A percentile compares a stretch with the other conserved stretches of the same genome.
Conservation (phyloP, 441 rosid species). For the Syzygium syzygioides region DNA sequence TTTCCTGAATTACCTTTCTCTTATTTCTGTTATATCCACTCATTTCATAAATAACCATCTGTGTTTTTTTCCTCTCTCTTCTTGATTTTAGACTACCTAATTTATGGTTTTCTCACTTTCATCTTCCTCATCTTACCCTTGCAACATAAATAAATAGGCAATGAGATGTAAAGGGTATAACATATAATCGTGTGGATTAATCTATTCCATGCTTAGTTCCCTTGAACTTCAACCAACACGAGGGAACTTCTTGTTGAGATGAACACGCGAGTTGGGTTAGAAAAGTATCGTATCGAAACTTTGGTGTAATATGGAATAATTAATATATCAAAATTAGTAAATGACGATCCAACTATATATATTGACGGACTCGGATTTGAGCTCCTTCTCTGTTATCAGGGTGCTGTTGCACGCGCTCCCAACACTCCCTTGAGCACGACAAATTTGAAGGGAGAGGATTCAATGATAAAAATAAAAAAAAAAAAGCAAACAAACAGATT, state of each 20-base stretch:
- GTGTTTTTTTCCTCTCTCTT: background rate
- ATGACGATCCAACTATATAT: background rate
- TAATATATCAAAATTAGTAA: background rate
- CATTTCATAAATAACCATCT: background rate
- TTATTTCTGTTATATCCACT: background rate
- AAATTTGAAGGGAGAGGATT: background rate
- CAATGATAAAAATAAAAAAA: background rate
- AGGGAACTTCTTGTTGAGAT: background rate
- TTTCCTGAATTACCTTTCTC: background rate
- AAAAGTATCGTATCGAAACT: no score
- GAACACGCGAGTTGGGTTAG: background rate
- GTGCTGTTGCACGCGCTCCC: background rate
- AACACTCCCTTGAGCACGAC: background rate
- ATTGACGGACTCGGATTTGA: accelerated
- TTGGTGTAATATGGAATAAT: accelerated
- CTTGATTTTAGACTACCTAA: background rate
- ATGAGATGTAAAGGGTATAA: background rate
- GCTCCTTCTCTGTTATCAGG: background rate
- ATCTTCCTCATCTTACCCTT: background rate
- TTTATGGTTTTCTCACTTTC: background rate
- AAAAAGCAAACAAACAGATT: background rate
- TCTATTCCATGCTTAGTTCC: background rate
- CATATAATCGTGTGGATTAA: background rate
- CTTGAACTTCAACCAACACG: background rate
- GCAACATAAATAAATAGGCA: background rate